A percentile compares a stretch with the other conserved stretches of the same genome.
phyloP scores from a whole-genome alignment of 192 early-diverging fungal genomes.

The Cladochytrium replicatum region DNA sequence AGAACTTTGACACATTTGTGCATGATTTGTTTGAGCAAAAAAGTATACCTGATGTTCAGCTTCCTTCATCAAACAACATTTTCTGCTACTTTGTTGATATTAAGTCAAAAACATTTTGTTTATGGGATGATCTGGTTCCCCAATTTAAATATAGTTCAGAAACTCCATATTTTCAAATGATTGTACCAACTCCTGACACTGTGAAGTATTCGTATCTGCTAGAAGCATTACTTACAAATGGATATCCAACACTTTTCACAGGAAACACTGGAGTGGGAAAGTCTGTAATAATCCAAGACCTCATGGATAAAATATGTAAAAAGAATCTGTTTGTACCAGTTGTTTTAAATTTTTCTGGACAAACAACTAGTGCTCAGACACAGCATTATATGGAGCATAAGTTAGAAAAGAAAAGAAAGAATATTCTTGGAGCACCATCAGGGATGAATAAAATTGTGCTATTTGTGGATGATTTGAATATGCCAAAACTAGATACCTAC shows the following conservation, averaged over 20 bases:
- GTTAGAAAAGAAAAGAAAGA: slow-evolving; percentile 52
- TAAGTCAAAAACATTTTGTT: slow-evolving; percentile 32
- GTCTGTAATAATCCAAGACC: slow-evolving; percentile 46
- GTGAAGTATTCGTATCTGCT: slow-evolving; percentile 46
- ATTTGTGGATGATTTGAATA: slow-evolving; percentile 55
- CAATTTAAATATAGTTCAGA: slow-evolving; percentile 40
- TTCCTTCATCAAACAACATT: slow-evolving; percentile 39
- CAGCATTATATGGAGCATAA: slow-evolving; percentile 53
- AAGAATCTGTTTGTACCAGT: slow-evolving; percentile 32
- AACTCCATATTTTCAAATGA: slow-evolving; percentile 55
- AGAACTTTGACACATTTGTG: slow-evolving; percentile 44
- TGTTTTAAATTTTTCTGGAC: slow-evolving; percentile 47
- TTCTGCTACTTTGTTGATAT: slow-evolving; percentile 44
- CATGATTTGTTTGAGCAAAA: slow-evolving; percentile 35
- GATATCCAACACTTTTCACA: slow-evolving; percentile 41
- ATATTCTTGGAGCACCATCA: slow-evolving; percentile 46
- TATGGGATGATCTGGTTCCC: slow-evolving; percentile 50
- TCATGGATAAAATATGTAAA: slow-evolving; percentile 36
- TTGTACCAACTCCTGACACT: slow-evolving; percentile 49
- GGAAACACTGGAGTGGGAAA: slow-evolving; percentile 53
- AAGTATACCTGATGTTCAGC: slow-evolving; percentile 28
- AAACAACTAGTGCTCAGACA: slow-evolving; percentile 48
- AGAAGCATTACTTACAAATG: slow-evolving; percentile 33
- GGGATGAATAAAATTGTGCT: slow-evolving; percentile 45
- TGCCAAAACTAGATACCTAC: slow-evolving; percentile 53